Percentiles rank a stretch among this genome's conserved stretches.
phyloP scores from a whole-genome alignment of 164 flowering plant genomes.

The Piper longum region DNA sequence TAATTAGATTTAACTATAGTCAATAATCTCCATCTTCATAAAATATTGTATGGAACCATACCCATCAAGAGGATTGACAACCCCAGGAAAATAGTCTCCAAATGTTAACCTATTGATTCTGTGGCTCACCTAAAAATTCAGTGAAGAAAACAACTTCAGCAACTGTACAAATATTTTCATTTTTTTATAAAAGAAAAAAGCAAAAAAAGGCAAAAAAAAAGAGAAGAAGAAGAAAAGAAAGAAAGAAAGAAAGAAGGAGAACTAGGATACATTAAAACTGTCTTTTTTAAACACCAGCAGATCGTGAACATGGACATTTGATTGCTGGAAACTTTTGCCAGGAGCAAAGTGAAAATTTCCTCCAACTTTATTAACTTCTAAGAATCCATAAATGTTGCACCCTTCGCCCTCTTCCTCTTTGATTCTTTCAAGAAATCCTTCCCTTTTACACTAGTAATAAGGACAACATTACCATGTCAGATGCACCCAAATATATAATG shows the following conservation, averaged over 20 bases:
- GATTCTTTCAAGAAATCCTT: conserved; percentile 52
- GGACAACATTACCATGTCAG: background rate
- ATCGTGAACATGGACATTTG: conserved; percentile 34
- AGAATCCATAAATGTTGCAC: conserved; percentile 59
- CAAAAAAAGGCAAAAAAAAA: background rate
- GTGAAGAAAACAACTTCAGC: background rate
- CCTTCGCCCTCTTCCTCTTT: conserved; percentile 81
- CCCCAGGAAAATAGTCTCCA: conserved; percentile 59
- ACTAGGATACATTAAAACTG: conserved; percentile 35
- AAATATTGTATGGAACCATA: conserved; percentile 10
- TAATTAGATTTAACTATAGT: background rate
- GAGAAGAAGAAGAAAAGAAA: too few relatives aligned
- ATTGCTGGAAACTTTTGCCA: conserved; percentile 60
- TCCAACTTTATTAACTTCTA: conserved; percentile 71
- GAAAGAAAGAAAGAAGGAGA: background rate
- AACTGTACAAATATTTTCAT: background rate
- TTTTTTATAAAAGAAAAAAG: background rate
- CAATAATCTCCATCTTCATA: background rate
- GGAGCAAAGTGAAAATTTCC: conserved; percentile 65
- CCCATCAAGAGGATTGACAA: conserved; percentile 72
- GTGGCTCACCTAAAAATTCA: conserved; percentile 42
- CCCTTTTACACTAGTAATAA: conserved; percentile 49
- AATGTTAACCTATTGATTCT: conserved; percentile 46
- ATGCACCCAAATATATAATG: background rate
- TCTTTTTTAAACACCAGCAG: conserved; percentile 37